Evolutionary conservation across 257 asterid genomes (phyloP), one percentile per base, ranked within the genome.

Genomic region (Nicotiana undulata): DNA sequence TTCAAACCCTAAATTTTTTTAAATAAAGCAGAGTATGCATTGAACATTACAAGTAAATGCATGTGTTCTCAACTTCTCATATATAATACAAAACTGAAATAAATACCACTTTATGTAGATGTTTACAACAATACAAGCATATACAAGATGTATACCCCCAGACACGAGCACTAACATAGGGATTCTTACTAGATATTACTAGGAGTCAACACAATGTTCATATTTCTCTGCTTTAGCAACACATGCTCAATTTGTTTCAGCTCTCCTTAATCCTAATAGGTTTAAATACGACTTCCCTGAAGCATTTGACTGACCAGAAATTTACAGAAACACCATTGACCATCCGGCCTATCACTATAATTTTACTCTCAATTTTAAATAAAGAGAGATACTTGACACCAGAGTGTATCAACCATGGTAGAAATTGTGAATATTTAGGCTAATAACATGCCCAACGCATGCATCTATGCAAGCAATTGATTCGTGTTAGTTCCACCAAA

Each of bases 1-100:
- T 70, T 70, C 58, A 44, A 68, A 70, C 58, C 20, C 58, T 40
- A 68, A 40, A 20, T 17, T n/a, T 20, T 40, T 40, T 40, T 44
- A 24, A 13, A 12, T 11, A n/a, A n/a, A 46, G 37, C 40, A 72
- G 40, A 46, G 60, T 46, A 46, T 70, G 77, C 58, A 70, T 11
- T 70, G 77, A 44, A 67, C 76, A 12, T 10, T 44, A 70, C 77
- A 70, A 70, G 20, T 44, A 70, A 70, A 70, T 70, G 58, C 56
- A 70, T 72, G 24, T 24, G 8, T 3, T 24, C 34, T 40, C 46
- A 40, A 40, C 46, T 40, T 40, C 46, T 24, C 78, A 22, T 72
- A 29, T 15, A 46, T 72, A 72, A 53, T 24, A 46, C 26, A 72
- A 40, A 40, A 52, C 56, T 37, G 77, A 40, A 40, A 72, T 32